Conservation (phyloP, 2,329 filamentous ascomycete species). For the Emydomyces testavorans region DNA sequence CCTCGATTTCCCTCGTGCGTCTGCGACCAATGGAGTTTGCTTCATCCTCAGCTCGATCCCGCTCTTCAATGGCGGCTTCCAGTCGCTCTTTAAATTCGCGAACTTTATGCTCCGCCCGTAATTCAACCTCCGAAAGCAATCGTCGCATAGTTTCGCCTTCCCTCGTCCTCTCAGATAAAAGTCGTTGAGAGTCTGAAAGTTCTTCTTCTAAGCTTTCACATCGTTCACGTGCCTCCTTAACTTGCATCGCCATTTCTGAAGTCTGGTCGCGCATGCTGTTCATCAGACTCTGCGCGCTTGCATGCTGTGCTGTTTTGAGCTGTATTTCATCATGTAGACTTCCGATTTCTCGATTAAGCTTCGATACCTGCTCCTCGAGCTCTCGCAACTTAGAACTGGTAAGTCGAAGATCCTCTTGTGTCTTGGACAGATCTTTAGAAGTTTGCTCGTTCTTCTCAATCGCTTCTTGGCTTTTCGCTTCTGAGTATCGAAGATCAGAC, state of each 20-base stretch:
- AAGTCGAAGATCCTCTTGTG: slow-evolving; percentile 57
- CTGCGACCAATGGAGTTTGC: slow-evolving; percentile 64
- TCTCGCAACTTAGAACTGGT: slow-evolving; percentile 51
- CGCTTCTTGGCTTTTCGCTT: slow-evolving; percentile 68
- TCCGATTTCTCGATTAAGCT: slow-evolving; percentile 56
- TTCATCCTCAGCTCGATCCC: slow-evolving; percentile 86
- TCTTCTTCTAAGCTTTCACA: slow-evolving; percentile 87
- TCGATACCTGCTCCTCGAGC: slow-evolving; percentile 61
- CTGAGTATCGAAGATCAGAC: slow-evolving; percentile 64
- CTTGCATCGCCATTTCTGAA: slow-evolving; percentile 74
- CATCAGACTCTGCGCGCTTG: slow-evolving; percentile 71
- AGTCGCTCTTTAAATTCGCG: slow-evolving; percentile 81
- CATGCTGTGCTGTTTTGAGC: slow-evolving; percentile 74
- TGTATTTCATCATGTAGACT: slow-evolving; percentile 66
- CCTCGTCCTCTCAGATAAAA: slow-evolving; percentile 75
- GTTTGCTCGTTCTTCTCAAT: slow-evolving; percentile 61
- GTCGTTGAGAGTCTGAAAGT: slow-evolving; percentile 71
- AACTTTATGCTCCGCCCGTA: slow-evolving; percentile 66
- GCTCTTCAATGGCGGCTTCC: slow-evolving; percentile 84
- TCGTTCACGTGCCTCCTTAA: slow-evolving; percentile 75
- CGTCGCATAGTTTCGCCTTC: slow-evolving; percentile 93
- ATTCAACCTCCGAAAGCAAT: slow-evolving; percentile 74
- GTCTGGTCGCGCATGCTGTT: slow-evolving; percentile 89
- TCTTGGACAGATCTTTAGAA: slow-evolving; percentile 55
- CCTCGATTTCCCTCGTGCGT: slow-evolving; percentile 72